These are phyloP conservation scores for Oxyria digyna DNA, from an alignment of 148 eudicot species.

Conservation along the genomic window DNA sequence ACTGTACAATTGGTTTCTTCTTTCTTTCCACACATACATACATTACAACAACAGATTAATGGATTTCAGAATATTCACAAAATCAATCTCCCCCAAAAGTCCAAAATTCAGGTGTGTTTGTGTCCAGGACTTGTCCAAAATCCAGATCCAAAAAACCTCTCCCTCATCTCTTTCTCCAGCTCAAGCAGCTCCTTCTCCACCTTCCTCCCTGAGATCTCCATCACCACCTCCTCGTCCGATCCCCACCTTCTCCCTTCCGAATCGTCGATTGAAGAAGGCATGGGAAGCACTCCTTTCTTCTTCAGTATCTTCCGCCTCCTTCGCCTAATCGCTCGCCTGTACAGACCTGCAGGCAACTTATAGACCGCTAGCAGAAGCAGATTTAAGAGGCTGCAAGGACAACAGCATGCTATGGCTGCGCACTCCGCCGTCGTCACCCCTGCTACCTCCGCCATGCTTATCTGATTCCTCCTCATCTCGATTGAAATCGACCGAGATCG, in stretches of 20 bases:
- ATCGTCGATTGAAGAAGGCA: not conserved
- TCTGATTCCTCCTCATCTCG: slow-evolving; percentile 5
- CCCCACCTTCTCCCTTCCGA: not conserved
- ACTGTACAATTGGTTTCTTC: not conserved
- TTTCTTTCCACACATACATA: too few relatives aligned
- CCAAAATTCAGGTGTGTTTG: not conserved
- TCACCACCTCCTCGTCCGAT: slow-evolving; percentile 3
- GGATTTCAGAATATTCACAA: not conserved
- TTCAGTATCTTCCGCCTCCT: slow-evolving; percentile 2
- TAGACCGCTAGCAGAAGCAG: slow-evolving; percentile 29
- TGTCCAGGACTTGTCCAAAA: slow-evolving; percentile 16
- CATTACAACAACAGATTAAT: not conserved
- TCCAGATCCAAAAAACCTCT: slow-evolving; percentile 11
- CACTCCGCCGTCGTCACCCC: slow-evolving; percentile 58
- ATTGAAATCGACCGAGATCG: too few relatives aligned
- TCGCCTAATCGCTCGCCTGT: slow-evolving; percentile 15
- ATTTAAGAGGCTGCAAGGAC: slow-evolving; percentile 33
- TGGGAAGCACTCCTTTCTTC: not conserved
- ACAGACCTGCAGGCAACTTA: slow-evolving; percentile 44
- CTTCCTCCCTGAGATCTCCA: slow-evolving; percentile 11
- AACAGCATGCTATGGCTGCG: slow-evolving; percentile 50
- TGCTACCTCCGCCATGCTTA: slow-evolving; percentile 31
- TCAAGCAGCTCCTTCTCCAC: slow-evolving; percentile 12
- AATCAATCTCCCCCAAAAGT: not conserved
- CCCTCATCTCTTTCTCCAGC: slow-evolving; percentile 17